phyloP scores from a whole-genome alignment of 768 basidiomycete genomes.

The Solioccasus polychromus region DNA sequence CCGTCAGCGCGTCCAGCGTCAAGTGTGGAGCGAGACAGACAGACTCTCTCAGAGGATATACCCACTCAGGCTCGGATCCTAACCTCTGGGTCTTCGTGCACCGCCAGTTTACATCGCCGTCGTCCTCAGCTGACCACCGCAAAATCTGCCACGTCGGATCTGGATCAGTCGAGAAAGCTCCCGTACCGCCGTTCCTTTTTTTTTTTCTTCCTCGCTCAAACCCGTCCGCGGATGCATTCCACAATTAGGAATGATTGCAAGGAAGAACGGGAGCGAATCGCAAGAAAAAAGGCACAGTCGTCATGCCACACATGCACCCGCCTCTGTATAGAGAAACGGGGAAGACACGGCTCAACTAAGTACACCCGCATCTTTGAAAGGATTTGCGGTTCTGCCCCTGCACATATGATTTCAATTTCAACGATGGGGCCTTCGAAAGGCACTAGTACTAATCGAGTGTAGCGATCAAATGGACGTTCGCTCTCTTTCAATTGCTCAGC shows the following conservation, averaged over 20 bases:
- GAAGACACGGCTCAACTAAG: too few relatives aligned
- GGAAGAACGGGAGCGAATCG: background rate
- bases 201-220: background rate
- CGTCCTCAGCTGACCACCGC: background rate
- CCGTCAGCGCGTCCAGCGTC: background rate
- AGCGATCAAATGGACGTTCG: constrained; percentile 5
- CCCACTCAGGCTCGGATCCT: background rate
- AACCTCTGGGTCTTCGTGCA: background rate
- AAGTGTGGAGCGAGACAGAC: too few relatives aligned
- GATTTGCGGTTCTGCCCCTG: background rate
- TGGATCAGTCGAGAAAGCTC: background rate
- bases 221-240: constrained; percentile 5
- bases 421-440: too few relatives aligned
- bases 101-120: background rate
- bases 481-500: too few relatives aligned
- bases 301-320: constrained; percentile 6
- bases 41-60: too few relatives aligned
- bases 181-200: too few relatives aligned
- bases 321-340: background rate
- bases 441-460: too few relatives aligned
- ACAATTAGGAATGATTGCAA: background rate
- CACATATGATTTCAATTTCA: background rate
- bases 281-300: constrained; percentile 12
- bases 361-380: too few relatives aligned
- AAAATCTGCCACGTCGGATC: background rate